Evolutionary conservation across 345 rosid genomes (phyloP), one percentile per base, ranked within the genome.

Genomic region (Citrus maxima): DNA sequence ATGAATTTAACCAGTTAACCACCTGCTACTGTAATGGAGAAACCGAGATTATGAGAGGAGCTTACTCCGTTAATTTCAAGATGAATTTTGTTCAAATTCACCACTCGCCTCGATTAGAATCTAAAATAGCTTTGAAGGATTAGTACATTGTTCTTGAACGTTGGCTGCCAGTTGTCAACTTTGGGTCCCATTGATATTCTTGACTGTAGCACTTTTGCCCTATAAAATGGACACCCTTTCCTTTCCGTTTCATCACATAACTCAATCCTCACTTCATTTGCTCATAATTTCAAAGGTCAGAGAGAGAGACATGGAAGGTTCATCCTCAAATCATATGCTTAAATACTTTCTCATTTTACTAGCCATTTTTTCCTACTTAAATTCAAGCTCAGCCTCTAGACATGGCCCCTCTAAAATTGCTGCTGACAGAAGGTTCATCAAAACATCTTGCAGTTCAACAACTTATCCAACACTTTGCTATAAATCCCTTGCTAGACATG

Each of bases 391-490:
- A 2, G 89, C 89, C 10, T 67, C 78, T 0, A 77, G 89, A 67
- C 58, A 25, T 63, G 60, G 76, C 34, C 27, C 74, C 67, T 67
- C 71, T 30, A 60, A 63, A 54, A 61, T 10, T 16, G 7, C 80
- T 28, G 82, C 81, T 37, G 77, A 67, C 88, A 83, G 84, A 2
- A 88, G 88, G 78, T 95, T 93, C 80, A 88, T 93, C 59, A 86
- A 65, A 79, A 84, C 89, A 37, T 89, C 91, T 9, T 95, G 97
- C 74, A 79, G 78, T 7, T 78, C 81, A 75, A 90, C 98, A 63
- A 87, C 78, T 12, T 95, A 91, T 65, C 97, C 93, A 54, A 68
- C 42, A 25, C 97, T 95, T 4, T 95, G 98, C 75, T 85, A 79
- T 67, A 30, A 56, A 25, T 85, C 97, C 82, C 97, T 95, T 49